Evolutionary conservation across 2,329 filamentous ascomycete genomes (phyloP).

Genomic region (Aureobasidium namibiae): DNA sequence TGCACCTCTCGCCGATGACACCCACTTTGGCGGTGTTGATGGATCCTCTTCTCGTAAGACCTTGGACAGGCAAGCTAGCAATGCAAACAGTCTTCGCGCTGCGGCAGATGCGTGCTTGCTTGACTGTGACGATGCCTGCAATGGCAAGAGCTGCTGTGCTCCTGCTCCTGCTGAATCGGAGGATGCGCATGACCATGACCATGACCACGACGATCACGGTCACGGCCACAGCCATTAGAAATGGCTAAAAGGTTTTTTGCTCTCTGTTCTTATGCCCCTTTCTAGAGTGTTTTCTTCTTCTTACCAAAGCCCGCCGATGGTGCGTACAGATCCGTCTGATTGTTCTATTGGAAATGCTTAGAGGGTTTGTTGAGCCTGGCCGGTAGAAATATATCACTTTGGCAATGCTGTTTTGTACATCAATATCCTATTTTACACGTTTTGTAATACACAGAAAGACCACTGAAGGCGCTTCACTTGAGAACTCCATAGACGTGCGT

Average conservation of each 20-base stretch:
- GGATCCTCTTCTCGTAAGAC: slow-evolving; percentile 23
- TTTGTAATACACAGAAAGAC: background rate
- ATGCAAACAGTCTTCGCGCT: slow-evolving; percentile 22
- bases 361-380: background rate
- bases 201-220: slow-evolving; percentile 18
- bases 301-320: background rate
- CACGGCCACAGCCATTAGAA: slow-evolving; percentile 8
- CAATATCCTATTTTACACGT: background rate
- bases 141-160: slow-evolving; percentile 33
- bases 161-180: slow-evolving; percentile 10
- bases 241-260: background rate
- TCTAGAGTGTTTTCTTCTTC: background rate
- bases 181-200: slow-evolving; percentile 30
- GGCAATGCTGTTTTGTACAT: slow-evolving; percentile 3
- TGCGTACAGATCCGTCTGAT: background rate
- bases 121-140: slow-evolving; percentile 37
- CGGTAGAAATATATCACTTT: background rate
- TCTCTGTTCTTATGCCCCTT: background rate
- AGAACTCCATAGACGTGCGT: background rate
- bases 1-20: slow-evolving; percentile 21
- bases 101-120: slow-evolving; percentile 32
- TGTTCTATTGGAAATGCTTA: background rate
- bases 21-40: slow-evolving; percentile 22
- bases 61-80: slow-evolving; percentile 28
- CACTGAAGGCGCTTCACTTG: background rate